Conservation (phyloP, 164 flowering plant species). For the Umbilicus rupestris region DNA sequence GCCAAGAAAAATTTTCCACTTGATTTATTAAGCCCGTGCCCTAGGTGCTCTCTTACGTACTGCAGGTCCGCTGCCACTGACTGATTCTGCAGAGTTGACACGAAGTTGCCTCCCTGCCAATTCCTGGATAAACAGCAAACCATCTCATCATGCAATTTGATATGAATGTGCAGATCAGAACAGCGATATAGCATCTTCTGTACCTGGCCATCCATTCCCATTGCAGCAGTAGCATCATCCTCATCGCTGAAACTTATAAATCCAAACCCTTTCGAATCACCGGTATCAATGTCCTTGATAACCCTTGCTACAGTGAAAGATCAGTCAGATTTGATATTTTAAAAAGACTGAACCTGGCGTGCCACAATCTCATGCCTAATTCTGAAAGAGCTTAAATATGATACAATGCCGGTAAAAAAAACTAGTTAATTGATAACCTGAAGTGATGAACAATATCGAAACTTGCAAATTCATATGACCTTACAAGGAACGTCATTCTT, state of each 20-base stretch:
- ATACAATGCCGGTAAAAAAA: no score
- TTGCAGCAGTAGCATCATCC: conserved; percentile 4
- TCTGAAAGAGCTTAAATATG: no score
- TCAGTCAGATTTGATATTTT: no score
- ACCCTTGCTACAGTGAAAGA: background rate
- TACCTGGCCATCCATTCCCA: conserved; percentile 6
- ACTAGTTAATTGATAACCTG: no score
- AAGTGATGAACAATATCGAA: no score
- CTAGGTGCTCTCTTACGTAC: background rate
- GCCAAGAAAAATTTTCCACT: no score
- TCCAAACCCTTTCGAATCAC: background rate
- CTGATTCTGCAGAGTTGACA: conserved; percentile 3
- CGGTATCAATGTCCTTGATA: conserved; percentile 1
- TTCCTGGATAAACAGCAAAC: background rate
- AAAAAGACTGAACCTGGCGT: no score
- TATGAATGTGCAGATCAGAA: background rate
- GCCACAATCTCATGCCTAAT: no score
- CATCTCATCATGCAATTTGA: background rate
- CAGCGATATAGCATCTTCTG: background rate
- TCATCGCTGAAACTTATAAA: background rate
- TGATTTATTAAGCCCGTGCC: background rate
- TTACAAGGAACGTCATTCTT: no score
- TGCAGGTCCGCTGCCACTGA: background rate
- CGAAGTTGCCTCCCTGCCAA: conserved; percentile 3
- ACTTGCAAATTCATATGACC: no score